Base-by-base conservation (phyloP, 441 rosid species). In the Populus hybrid region DNA sequence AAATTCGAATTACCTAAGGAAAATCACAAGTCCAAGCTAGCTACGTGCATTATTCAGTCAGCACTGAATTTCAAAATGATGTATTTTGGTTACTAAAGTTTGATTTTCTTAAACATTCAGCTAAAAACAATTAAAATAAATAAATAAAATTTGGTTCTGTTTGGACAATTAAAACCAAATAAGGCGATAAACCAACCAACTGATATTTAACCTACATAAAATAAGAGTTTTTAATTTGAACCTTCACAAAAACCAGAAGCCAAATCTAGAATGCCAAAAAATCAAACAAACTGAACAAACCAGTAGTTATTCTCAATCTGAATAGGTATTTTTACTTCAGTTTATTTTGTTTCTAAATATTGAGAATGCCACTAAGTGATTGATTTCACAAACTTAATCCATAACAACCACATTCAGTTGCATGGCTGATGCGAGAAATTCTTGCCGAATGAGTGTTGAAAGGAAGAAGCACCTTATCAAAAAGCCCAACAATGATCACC, bases 401-500 rank as follows among this genome's bases (percentile, higher is more conserved):
- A 59, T 76, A 24, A 1, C 21, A n/a, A 30, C 14, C 21, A 7
- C 8, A 57, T 46, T 72, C 32, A 46, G 20, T 63, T 76, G 24
- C 64, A 42, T 16, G 11, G 64, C 42, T 4, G 63, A 74, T 42
- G 30, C 57, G 63, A 76, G 34, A 78, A 28, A 34, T 40, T 8
- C 28, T 36, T 9, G 63, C 20, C 21, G 67, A 46, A 70, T 40
- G 21, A 57, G 7, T 5, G 18, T 26, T n/a, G 35, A 61, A 85
- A 69, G 35, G 46, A 75, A 30, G 32, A 30, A 30, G 77, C 89
- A 94, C 99, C 99, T 97, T 97, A 75, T 97, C 99, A 86, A 94
- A 95, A 82, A 97, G 95, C 82, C 99, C 99, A 79, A 94, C 89
- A 73, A 91, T 87, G 76, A 97, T 93, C 72, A 97, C 99, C 0